Evolutionary conservation across 192 early-diverging fungal species (phyloP), one percentile per base, ranked within the genome.

Genomic region (Linderina pennispora): DNA sequence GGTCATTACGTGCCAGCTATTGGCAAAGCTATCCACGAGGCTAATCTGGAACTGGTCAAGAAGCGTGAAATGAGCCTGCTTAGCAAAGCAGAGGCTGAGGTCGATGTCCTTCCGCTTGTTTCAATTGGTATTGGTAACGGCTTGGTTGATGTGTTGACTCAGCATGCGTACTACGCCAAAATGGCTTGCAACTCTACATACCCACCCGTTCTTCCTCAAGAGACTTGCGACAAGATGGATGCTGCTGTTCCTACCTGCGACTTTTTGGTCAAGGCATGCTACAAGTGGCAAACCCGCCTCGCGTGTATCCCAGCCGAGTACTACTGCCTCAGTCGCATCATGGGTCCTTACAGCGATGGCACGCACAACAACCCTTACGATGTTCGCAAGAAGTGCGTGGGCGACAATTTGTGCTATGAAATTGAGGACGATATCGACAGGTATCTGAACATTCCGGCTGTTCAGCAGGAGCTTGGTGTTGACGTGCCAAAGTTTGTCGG

Each of bases 1-100:
- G 94, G 91, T 2, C 92, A 94, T 68, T 97, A 95, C 58, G 80
- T 97, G 32, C 94, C 94, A 21, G 91, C 84, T 18, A 83, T 94
- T 37, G 92, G 80, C 1, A 46, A 62, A 23, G 82, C 79, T 31
- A 89, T 95, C 45, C 61, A 79, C 23, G 73, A 80, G 10, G 61
- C 72, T 18, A 95, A 95, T 74, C 77, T 83, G 39, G 63, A 65
- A 36, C 46, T 15, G 8, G 8, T 10, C 8, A 10, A 17, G 10
- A 40, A 40, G 39, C 33, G 33, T 34, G 33, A 34, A 34, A 34
- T 34, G 33, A n/a, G 33, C 10, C 15, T 40, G 16, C 8, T 40
- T 7, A 9, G 8, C 10, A 18, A 50, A 18, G 38, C 16, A 10
- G 46, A 24, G 1, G 38, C 19, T 24, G 51, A 51, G 7, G 42